These are phyloP conservation scores for Paramecium bursaria DNA, from an alignment of 73 alveolate genomes.

Conservation along the genomic window DNA sequence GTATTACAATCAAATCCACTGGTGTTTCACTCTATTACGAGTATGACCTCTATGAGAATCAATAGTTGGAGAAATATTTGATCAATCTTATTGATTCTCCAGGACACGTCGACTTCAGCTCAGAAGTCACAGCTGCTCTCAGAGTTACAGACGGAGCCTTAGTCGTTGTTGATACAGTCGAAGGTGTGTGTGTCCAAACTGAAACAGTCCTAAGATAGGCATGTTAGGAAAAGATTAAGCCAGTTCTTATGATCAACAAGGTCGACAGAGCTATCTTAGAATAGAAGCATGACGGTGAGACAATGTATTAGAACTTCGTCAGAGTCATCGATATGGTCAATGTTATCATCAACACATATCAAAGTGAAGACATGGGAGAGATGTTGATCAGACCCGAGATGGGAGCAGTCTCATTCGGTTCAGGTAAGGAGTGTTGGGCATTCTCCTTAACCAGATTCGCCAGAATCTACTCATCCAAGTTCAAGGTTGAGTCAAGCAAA, in stretches of 20 bases:
- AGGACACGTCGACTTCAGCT: conserved; percentile 98
- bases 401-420: conserved; percentile 99
- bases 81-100: conserved; percentile 99
- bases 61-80: conserved; percentile 75
- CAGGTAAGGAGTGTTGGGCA: conserved; percentile 99
- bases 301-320: conserved; percentile 89
- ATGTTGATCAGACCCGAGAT: conserved; percentile 84
- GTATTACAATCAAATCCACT: conserved; percentile 99
- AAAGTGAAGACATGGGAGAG: conserved; percentile 88
- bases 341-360: conserved; percentile 92
- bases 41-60: conserved; percentile 77
- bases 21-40: conserved; percentile 99
- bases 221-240: conserved; percentile 96
- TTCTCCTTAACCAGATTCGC: conserved; percentile 98
- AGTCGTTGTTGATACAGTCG: conserved; percentile 99
- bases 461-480: conserved; percentile 91
- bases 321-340: conserved; percentile 98
- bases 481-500: conserved; percentile 91
- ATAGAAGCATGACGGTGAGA: conserved; percentile 90
- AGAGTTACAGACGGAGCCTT: conserved; percentile 99
- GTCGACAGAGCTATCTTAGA: conserved; percentile 94
- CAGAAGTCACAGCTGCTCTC: conserved; percentile 98
- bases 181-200: conserved; percentile 98
- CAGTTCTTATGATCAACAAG: conserved; percentile 92
- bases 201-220: conserved; percentile 99